phyloP scores from a whole-genome alignment of 1,139 yeast species.

The Candida anutae region DNA sequence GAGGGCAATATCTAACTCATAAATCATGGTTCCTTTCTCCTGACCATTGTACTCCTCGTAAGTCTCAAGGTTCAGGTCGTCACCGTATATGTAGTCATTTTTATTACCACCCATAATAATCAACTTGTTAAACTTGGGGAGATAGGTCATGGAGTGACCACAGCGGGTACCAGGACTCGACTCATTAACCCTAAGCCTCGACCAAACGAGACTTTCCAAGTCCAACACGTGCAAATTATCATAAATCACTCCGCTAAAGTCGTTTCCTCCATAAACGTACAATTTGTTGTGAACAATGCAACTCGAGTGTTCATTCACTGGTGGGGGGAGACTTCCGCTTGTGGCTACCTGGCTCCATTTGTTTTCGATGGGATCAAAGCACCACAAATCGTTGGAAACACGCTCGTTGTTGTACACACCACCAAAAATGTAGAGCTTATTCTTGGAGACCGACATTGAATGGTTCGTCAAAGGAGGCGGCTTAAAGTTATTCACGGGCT shows the following conservation, averaged over 20 bases:
- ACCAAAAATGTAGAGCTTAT: slow-evolving; percentile 75
- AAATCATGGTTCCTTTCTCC: slow-evolving; percentile 50
- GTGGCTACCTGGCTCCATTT: slow-evolving; percentile 56
- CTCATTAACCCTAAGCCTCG: slow-evolving; percentile 43
- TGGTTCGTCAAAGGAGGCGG: slow-evolving; percentile 96
- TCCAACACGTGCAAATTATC: slow-evolving; percentile 71
- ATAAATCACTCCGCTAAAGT: slow-evolving; percentile 63
- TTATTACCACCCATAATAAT: slow-evolving; percentile 91
- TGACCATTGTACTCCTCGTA: slow-evolving; percentile 48
- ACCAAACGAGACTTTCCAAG: slow-evolving; percentile 67
- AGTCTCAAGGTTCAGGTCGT: slow-evolving; percentile 32
- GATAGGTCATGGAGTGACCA: slow-evolving; percentile 86
- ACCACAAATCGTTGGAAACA: slow-evolving; percentile 74
- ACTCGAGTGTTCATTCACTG: slow-evolving; percentile 89
- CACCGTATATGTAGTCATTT: slow-evolving; percentile 43
- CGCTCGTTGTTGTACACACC: slow-evolving; percentile 84
- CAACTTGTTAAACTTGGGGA: slow-evolving; percentile 57
- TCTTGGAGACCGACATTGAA: slow-evolving; percentile 74
- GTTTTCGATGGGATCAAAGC: slow-evolving; percentile 62
- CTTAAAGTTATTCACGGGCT: slow-evolving; percentile 44
- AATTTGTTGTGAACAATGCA: slow-evolving; percentile 71
- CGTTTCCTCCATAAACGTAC: slow-evolving; percentile 89
- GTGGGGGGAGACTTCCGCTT: slow-evolving; percentile 64
- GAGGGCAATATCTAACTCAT: slow-evolving; percentile 46
- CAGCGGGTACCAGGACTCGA: slow-evolving; percentile 76